Conservation (phyloP, 768 basidiomycete genomes). For the Lentinula detonsa region DNA sequence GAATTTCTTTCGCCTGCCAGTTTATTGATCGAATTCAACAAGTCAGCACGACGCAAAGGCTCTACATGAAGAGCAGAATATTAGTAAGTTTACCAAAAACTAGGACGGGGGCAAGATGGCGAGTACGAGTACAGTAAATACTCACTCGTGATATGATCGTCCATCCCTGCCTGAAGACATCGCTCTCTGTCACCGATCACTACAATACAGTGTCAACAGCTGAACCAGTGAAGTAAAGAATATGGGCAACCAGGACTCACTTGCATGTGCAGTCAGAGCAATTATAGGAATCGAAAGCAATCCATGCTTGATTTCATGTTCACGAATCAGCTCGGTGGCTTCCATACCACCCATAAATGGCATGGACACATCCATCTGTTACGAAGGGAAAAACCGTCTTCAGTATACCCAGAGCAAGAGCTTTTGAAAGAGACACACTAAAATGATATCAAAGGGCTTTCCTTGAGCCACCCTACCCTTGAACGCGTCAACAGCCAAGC, state of each 20-base stretch:
- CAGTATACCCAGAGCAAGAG: background rate
- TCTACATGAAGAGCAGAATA: constrained; percentile 68
- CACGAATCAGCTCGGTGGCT: constrained; percentile 87
- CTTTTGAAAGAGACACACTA: constrained; percentile 47
- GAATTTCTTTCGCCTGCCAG: constrained; percentile 60
- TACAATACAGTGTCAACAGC: constrained; percentile 21
- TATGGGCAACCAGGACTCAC: constrained; percentile 39
- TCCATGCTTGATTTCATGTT: constrained; percentile 70
- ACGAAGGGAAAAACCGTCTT: background rate
- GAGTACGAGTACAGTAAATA: background rate
- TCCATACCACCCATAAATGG: constrained; percentile 99
- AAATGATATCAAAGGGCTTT: constrained; percentile 85
- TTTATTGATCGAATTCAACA: constrained; percentile 77
- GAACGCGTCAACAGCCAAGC: constrained; percentile 88
- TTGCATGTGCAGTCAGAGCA: constrained; percentile 95
- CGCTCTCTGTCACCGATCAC: constrained; percentile 87
- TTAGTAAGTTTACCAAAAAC: constrained; percentile 20
- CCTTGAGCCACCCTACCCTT: constrained; percentile 66
- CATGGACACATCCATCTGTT: constrained; percentile 97
- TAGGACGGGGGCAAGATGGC: background rate
- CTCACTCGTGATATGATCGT: constrained; percentile 29
- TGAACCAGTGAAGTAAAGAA: background rate
- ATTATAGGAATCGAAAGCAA: constrained; percentile 84
- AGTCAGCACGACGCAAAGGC: constrained; percentile 72
- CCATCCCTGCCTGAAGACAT: constrained; percentile 72